A percentile compares a stretch with the other conserved stretches of the same genome.
These are phyloP conservation scores for Saccharomyces jurei DNA, from an alignment of 805 yeast genomes.

Conservation along the genomic window DNA sequence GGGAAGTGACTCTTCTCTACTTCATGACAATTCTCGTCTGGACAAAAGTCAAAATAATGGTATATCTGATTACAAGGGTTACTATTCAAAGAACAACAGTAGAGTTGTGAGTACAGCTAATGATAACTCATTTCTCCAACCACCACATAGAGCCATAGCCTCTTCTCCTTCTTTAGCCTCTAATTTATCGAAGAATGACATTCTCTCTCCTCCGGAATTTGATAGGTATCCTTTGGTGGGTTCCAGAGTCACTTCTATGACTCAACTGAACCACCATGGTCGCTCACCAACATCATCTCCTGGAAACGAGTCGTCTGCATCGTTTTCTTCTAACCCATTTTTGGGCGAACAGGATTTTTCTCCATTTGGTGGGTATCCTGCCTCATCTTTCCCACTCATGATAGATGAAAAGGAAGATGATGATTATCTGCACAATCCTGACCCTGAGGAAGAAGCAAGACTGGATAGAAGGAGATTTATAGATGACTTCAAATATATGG, in stretches of 20 bases:
- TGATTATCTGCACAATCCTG: conserved; percentile 91
- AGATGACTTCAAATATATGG: conserved; percentile 56
- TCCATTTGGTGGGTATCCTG: conserved; percentile 95
- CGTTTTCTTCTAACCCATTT: conserved; percentile 34
- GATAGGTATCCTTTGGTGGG: conserved; percentile 62
- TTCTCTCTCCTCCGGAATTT: conserved; percentile 45
- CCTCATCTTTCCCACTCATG: conserved; percentile 77
- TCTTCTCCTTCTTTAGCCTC: conserved; percentile 12
- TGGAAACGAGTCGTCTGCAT: conserved; percentile 7
- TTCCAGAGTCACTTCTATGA: conserved; percentile 50
- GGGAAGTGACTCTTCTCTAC: background rate
- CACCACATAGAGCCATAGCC: conserved; percentile 5
- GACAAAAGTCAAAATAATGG: conserved; percentile 4
- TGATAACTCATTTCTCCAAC: conserved; percentile 1
- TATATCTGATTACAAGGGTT: conserved; percentile 24
- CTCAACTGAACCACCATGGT: conserved; percentile 16
- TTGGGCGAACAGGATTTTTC: conserved; percentile 55
- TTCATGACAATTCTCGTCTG: background rate
- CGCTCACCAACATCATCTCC: conserved; percentile 23
- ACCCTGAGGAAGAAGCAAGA: conserved; percentile 82
- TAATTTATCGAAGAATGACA: conserved; percentile 15
- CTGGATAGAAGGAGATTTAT: conserved; percentile 61
- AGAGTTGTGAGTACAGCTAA: background rate
- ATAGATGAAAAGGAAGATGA: conserved; percentile 91
- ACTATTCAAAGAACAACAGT: conserved; percentile 19